Conservation (phyloP, 768 basidiomycete species). For the Tulasnella sp. region DNA sequence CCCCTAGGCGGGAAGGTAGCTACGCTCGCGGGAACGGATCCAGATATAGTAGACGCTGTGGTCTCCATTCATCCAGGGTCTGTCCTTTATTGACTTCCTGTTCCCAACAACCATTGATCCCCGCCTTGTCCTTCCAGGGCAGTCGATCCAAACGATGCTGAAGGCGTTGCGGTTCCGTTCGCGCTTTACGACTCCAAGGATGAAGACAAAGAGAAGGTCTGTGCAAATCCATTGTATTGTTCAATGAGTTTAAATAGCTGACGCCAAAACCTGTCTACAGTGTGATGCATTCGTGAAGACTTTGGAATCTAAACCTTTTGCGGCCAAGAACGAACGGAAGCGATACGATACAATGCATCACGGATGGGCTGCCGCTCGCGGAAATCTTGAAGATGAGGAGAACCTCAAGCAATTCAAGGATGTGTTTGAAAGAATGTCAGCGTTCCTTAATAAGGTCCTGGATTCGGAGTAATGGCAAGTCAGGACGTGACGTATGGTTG, state of each 20-base stretch:
- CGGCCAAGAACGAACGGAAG: slow-evolving; percentile 20
- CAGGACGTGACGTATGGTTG: too few species aligned
- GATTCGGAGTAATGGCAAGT: too few species aligned
- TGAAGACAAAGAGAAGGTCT: slow-evolving; percentile 60
- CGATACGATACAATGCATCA: slow-evolving; percentile 20
- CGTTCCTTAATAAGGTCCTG: slow-evolving; percentile 6
- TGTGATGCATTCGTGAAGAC: slow-evolving; percentile 23
- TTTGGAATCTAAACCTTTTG: slow-evolving; percentile 17
- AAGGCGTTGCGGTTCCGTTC: slow-evolving; percentile 57
- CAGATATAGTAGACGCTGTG: slow-evolving; percentile 48
- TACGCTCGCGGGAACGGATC: slow-evolving; percentile 45
- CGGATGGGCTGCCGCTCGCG: slow-evolving; percentile 29
- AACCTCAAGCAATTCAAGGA: slow-evolving; percentile 31
- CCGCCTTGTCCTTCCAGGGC: slow-evolving; percentile 52
- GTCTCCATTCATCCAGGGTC: slow-evolving; percentile 63
- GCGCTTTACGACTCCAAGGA: slow-evolving; percentile 62
- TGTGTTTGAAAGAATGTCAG: background rate
- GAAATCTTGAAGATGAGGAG: slow-evolving; percentile 18
- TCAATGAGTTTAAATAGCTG: background rate
- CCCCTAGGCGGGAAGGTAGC: slow-evolving; percentile 46
- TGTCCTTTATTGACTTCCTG: slow-evolving; percentile 38
- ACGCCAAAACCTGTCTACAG: background rate
- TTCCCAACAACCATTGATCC: background rate
- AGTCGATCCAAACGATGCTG: slow-evolving; percentile 50
- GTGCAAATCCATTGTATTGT: slow-evolving; percentile 37